Percentiles rank a stretch among this genome's conserved stretches.
These are phyloP conservation scores for Metschnikowia lochheadii DNA, from an alignment of 805 yeast genomes.

Conservation along the genomic window DNA sequence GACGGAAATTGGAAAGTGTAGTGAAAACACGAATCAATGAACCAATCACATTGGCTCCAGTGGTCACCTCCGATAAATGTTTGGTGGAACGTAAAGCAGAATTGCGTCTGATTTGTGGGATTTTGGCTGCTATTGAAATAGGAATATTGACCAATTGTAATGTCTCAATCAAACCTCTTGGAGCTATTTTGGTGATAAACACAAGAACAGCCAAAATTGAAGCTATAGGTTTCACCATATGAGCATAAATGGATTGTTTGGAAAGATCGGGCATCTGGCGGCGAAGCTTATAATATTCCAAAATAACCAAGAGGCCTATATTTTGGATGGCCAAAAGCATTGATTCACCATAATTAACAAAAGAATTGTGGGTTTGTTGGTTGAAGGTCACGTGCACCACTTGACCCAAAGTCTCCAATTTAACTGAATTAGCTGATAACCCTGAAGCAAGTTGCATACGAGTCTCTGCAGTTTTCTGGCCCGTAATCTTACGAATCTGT, in stretches of 20 bases:
- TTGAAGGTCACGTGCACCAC: conserved; percentile 40
- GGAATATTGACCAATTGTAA: conserved; percentile 39
- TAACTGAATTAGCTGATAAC: conserved; percentile 31
- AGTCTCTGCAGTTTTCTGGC: conserved; percentile 22
- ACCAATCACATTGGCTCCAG: conserved; percentile 39
- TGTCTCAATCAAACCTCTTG: conserved; percentile 23
- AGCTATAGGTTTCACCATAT: conserved; percentile 22
- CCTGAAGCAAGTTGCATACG: conserved; percentile 34
- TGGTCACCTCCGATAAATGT: conserved; percentile 36
- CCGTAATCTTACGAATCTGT: conserved; percentile 34
- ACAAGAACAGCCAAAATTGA: conserved; percentile 25
- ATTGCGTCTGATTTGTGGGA: conserved; percentile 39
- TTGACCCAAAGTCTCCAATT: conserved; percentile 34
- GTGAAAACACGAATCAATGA: conserved; percentile 39
- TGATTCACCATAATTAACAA: conserved; percentile 40
- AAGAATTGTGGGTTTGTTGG: conserved; percentile 29
- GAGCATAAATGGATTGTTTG: background rate
- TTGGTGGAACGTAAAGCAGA: conserved; percentile 31
- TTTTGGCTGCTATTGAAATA: conserved; percentile 31
- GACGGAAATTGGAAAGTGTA: conserved; percentile 30
- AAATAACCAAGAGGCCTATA: conserved; percentile 30
- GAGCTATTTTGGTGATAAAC: conserved; percentile 31
- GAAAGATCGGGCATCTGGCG: background rate
- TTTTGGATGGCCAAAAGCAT: conserved; percentile 38
- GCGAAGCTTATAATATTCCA: conserved; percentile 26